phyloP scores from a whole-genome alignment of 2,329 filamentous ascomycete species.

The Exophiala sp. region DNA sequence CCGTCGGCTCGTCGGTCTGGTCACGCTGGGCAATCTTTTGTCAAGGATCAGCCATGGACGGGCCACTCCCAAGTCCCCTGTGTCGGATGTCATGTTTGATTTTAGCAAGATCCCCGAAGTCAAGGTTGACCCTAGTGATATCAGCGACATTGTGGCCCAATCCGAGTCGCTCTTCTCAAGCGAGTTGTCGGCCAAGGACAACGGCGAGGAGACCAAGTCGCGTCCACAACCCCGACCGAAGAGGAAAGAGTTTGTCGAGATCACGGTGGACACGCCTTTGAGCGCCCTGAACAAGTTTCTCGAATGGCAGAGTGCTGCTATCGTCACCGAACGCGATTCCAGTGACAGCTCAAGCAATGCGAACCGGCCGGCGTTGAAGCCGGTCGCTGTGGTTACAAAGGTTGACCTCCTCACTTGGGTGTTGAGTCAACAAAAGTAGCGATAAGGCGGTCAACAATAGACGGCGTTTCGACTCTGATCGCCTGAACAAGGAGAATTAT shows the following conservation, averaged over 20 bases:
- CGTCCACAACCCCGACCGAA: conserved; percentile 27
- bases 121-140: conserved; percentile 74
- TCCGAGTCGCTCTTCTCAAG: conserved; percentile 1
- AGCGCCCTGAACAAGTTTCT: conserved; percentile 74
- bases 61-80: conserved; percentile 64
- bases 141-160: conserved; percentile 35
- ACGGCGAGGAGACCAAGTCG: conserved; percentile 16
- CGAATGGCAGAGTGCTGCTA: conserved; percentile 90
- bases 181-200: conserved; percentile 7
- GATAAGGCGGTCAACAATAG: too few relatives aligned
- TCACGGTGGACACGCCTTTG: conserved; percentile 83
- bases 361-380: conserved; percentile 57
- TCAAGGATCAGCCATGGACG: conserved; percentile 82
- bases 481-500: too few relatives aligned
- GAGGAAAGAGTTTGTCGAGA: conserved; percentile 76
- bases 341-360: conserved; percentile 35
- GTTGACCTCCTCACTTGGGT: conserved; percentile 92
- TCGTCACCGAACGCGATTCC: conserved; percentile 72
- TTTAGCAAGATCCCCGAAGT: conserved; percentile 83
- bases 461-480: too few relatives aligned
- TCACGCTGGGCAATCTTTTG: conserved; percentile 90
- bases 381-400: conserved; percentile 83
- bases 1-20: conserved; percentile 75
- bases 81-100: conserved; percentile 93
- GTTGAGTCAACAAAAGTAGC: conserved; percentile 56